Evolutionary conservation across 352 stramenopile genomes (phyloP), one percentile per base, ranked within the genome.

Genomic region (Phytophthora sp.): DNA sequence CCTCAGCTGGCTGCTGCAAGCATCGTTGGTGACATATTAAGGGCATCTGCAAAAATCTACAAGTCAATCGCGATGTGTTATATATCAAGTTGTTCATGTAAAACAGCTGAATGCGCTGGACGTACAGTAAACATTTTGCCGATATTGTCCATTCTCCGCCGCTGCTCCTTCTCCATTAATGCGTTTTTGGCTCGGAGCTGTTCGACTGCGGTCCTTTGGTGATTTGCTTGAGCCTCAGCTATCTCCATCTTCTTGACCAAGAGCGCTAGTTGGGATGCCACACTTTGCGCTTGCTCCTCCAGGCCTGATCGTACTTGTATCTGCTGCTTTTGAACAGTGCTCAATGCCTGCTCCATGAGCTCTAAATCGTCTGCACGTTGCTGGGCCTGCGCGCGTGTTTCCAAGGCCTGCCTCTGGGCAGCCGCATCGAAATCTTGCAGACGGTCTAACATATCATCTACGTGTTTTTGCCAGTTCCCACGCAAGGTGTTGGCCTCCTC

Each of bases 51-150:
- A 59, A 92, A 91, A 26, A 92, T 76, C 81, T 83, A 62, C 31
- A 48, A 54, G 9, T 20, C 26, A 41, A 63, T n/a, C n/a, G n/a
- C n/a, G n/a, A 43, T n/a, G 37, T 24, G 34, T 32, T 59, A 57
- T 20, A 30, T n/a, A 60, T 31, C 30, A 35, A 11, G 31, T 32
- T 34, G 38, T 50, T 60, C 59, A 26, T 58, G 11, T 37, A 12
- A 13, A 31, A 42, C 17, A 17, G 28, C 55, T 37, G 24, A 27
- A 44, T 21, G n/a, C 8, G 28, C 12, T 6, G 8, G 1, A 72
- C 68, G 30, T 51, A 91, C 84, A 73, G 79, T 74, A 53, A 92
- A 91, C 77, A 89, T 91, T 18, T 85, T 88, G 57, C 69, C 81
- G 48, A 92, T 78, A 50, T 84, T 91, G 46, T 92, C 83, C 83